Evolutionary conservation across 1,284 basidiomycete species (phyloP).

Genomic region (Afroboletus lepidellus): DNA sequence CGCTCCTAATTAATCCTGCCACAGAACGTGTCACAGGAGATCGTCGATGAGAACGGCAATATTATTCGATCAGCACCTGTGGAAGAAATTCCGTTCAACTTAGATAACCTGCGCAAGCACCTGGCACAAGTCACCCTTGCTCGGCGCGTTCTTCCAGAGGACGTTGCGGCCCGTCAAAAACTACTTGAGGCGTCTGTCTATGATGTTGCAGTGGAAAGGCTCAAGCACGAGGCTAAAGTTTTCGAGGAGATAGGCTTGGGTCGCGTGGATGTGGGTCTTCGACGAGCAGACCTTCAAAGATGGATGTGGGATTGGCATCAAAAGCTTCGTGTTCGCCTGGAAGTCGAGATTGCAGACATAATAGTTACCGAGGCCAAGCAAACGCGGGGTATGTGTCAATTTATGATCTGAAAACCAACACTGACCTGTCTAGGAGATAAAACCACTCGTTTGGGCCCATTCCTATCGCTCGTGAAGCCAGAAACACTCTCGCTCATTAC

Average conservation of each 20-base stretch:
- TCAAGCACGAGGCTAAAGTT: slow-evolving; percentile 63
- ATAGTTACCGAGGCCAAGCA: slow-evolving; percentile 38
- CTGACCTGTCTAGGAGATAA: slow-evolving; percentile 10
- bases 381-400: slow-evolving; percentile 16
- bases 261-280: slow-evolving; percentile 47
- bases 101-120: slow-evolving; percentile 65
- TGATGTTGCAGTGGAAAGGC: slow-evolving; percentile 74
- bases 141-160: slow-evolving; percentile 61
- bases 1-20: background rate
- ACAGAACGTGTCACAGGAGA: slow-evolving; percentile 20
- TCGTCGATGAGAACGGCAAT: slow-evolving; percentile 25
- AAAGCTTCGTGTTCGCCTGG: slow-evolving; percentile 57
- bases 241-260: slow-evolving; percentile 60
- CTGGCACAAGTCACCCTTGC: slow-evolving; percentile 63
- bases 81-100: slow-evolving; percentile 67
- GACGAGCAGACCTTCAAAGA: slow-evolving; percentile 57
- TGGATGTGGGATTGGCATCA: slow-evolving; percentile 91
- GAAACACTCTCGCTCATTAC: slow-evolving; percentile 87
- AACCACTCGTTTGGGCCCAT: slow-evolving; percentile 46
- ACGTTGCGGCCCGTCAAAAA: slow-evolving; percentile 74
- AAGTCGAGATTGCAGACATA: slow-evolving; percentile 56
- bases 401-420: background rate
- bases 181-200: slow-evolving; percentile 84
- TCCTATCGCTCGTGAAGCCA: slow-evolving; percentile 73
- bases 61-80: slow-evolving; percentile 18